These are phyloP conservation scores for Angomonas deanei DNA, from an alignment of 208 protist genomes.

Conservation along the genomic window DNA sequence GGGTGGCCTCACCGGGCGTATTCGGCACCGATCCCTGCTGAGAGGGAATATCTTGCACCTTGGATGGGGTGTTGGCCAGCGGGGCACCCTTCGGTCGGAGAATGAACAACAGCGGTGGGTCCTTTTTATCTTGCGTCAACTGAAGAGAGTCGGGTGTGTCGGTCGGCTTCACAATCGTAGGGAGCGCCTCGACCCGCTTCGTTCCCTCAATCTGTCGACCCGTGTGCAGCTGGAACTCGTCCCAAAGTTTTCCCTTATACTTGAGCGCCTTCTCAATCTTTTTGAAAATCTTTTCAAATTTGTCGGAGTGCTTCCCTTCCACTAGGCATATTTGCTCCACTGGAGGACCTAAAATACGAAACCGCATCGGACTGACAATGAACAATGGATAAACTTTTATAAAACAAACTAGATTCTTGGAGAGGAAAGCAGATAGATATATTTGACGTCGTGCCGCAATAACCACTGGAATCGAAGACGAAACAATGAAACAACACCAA, in stretches of 20 bases:
- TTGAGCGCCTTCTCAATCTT: conserved; percentile 40
- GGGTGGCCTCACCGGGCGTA: not conserved
- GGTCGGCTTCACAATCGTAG: not conserved
- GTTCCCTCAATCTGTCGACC: conserved; percentile 12
- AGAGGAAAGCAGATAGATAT: too few relatives aligned
- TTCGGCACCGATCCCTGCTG: not conserved
- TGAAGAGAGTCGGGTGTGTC: conserved; percentile 15
- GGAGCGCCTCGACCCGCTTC: not conserved
- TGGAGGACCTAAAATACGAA: conserved; percentile 39
- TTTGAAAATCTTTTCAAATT: conserved; percentile 44
- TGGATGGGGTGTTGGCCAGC: not conserved
- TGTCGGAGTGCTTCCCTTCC: conserved; percentile 33
- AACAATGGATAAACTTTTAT: not conserved
- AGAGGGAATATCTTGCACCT: not conserved
- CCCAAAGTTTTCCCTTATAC: conserved; percentile 25
- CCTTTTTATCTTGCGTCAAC: conserved; percentile 8
- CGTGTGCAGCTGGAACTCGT: conserved; percentile 29
- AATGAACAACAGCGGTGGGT: conserved; percentile 5
- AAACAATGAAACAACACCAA: not conserved
- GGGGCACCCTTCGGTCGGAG: not conserved
- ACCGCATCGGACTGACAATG: conserved; percentile 29
- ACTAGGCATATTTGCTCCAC: conserved; percentile 19
- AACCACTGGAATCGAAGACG: too few relatives aligned
- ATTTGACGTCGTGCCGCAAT: too few relatives aligned
- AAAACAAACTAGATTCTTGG: not conserved